phyloP scores from a whole-genome alignment of 257 asterid species.

The Cruciata laevipes region DNA sequence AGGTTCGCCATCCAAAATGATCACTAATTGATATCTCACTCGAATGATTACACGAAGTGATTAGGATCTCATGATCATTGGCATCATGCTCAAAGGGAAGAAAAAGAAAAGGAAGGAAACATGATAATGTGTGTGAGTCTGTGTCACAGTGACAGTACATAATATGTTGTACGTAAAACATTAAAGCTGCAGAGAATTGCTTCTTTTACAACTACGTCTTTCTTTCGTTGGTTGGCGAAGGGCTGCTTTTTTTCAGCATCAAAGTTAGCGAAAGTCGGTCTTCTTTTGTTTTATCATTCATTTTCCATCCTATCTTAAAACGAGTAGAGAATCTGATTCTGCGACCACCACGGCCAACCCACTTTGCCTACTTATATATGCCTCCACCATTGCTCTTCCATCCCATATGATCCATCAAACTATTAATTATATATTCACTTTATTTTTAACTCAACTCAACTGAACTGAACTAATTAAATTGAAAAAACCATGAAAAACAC shows the following conservation, averaged over 20 bases:
- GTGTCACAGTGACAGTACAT: background rate
- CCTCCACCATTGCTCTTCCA: background rate
- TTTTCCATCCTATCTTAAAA: background rate
- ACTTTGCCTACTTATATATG: background rate
- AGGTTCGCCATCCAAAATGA: too few species aligned
- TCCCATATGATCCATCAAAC: background rate
- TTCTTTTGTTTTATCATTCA: conserved; percentile 9
- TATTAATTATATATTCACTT: too few species aligned
- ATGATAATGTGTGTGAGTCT: background rate
- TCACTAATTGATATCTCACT: too few species aligned
- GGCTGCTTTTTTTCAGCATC: conserved; percentile 20
- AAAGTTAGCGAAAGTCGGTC: conserved; percentile 23
- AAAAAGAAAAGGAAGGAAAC: background rate
- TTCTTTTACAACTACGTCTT: conserved; percentile 25
- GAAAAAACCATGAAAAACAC: too few species aligned
- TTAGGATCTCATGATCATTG: background rate
- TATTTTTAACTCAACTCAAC: too few species aligned
- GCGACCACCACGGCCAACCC: conserved; percentile 21
- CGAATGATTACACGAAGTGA: too few species aligned
- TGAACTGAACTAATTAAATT: too few species aligned
- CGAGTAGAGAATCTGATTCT: conserved; percentile 29
- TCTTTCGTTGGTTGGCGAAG: conserved; percentile 16
- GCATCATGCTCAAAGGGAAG: background rate
- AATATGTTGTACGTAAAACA: background rate
- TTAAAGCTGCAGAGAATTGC: conserved; percentile 20